Conservation (phyloP, 257 asterid genomes). For the Pogostemon cablin region DNA sequence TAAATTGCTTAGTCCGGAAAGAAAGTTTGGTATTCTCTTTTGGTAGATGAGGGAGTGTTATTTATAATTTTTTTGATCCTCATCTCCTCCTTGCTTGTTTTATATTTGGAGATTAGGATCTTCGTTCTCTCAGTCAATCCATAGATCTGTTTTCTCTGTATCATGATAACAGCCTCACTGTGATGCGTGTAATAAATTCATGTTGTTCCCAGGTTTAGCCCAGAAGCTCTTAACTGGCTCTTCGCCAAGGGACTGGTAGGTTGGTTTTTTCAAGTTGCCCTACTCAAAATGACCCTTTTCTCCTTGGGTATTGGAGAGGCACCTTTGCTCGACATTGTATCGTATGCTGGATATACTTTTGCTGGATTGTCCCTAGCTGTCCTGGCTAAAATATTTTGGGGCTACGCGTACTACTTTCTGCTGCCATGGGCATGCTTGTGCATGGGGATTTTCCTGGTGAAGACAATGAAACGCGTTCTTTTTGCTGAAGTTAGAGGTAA, state of each 20-base stretch:
- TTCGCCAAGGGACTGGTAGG: constrained; percentile 53
- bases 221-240: constrained; percentile 56
- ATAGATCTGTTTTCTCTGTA: background rate
- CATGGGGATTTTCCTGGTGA: constrained; percentile 59
- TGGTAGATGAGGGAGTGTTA: too few species aligned
- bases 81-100: background rate
- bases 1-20: too few species aligned
- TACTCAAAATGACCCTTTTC: constrained; percentile 47
- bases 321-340: constrained; percentile 53
- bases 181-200: background rate
- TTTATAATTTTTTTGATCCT: background rate
- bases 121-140: background rate
- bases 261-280: constrained; percentile 51
- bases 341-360: constrained; percentile 56
- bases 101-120: background rate
- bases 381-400: constrained; percentile 44
- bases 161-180: background rate
- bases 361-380: constrained; percentile 55
- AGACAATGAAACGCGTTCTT: constrained; percentile 58
- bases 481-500: constrained; percentile 52
- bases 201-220: constrained; percentile 49
- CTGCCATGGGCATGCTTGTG: constrained; percentile 56
- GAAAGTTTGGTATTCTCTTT: too few species aligned
- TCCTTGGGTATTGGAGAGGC: constrained; percentile 60
- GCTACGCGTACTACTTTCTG: constrained; percentile 47